Percentiles rank a stretch among this genome's conserved stretches.
These are phyloP conservation scores for Erucastrum elatum DNA, from an alignment of 345 rosid species.

Conservation along the genomic window DNA sequence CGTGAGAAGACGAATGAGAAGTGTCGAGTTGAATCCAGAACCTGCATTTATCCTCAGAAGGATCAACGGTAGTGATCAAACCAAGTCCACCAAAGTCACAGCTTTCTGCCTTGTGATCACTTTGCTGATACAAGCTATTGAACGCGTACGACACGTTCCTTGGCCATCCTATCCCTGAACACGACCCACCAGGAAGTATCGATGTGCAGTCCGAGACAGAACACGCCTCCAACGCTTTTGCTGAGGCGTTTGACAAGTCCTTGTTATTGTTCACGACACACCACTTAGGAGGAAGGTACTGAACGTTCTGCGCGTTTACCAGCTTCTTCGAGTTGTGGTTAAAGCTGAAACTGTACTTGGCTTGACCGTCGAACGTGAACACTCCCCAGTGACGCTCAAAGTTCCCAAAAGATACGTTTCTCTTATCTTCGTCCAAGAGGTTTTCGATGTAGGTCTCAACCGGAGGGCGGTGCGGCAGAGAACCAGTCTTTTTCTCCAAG, in stretches of 20 bases:
- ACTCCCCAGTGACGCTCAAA: conserved; percentile 93
- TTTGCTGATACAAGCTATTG: conserved; percentile 86
- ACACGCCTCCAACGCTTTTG: conserved; percentile 65
- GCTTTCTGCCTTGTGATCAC: conserved; percentile 68
- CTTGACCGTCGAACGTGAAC: conserved; percentile 94
- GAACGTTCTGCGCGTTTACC: conserved; percentile 65
- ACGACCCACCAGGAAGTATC: conserved; percentile 72
- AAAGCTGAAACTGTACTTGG: conserved; percentile 63
- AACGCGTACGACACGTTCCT: conserved; percentile 79
- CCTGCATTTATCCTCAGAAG: conserved; percentile 62
- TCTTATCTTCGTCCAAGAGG: conserved; percentile 80
- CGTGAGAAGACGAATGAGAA: conserved; percentile 45
- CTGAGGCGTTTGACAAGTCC: conserved; percentile 70
- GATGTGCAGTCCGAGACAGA: conserved; percentile 68
- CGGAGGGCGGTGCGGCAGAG: conserved; percentile 62
- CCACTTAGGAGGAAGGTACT: conserved; percentile 80
- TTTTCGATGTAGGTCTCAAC: conserved; percentile 63
- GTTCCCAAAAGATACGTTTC: conserved; percentile 55
- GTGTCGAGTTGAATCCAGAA: conserved; percentile 57
- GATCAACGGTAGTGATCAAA: conserved; percentile 84
- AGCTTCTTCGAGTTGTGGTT: conserved; percentile 57
- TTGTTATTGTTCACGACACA: conserved; percentile 76
- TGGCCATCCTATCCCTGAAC: conserved; percentile 76
- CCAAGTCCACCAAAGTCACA: conserved; percentile 86
- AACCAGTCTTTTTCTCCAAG: conserved; percentile 61